Evolutionary conservation across 768 basidiomycete species (phyloP), one percentile per base, ranked within the genome.

Genomic region (Lentinula sp.): DNA sequence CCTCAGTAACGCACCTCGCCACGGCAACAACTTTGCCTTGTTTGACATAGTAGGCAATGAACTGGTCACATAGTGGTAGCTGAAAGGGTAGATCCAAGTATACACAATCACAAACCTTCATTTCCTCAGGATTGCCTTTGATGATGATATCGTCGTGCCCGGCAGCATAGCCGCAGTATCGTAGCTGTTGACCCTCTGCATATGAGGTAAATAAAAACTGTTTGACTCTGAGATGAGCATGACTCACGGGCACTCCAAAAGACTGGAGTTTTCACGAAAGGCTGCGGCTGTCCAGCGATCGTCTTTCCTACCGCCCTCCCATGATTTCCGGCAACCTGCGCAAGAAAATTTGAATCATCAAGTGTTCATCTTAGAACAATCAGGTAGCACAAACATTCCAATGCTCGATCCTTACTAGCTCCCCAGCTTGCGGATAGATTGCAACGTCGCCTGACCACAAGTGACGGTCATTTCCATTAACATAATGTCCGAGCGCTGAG

Each of bases 221-320:
- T 52, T 32, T 33, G 1, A 4, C n/a, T 18, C 13, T 33, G 60
- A 18, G 43, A 58, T n/a, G 37, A 12, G 45, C 58, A 20, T 57
- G 42, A 82, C 88, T 59, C 68, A 90, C 89, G 89, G 20, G 91
- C 90, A 69, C 90, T 92, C 94, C 94, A 95, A 76, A 95, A 95
- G 41, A 93, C 75, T 0, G 93, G 92, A 10, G 91, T 76, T 74
- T 93, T 94, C 51, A 78, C 79, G 72, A 88, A 93, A n/a, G 87
- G 83, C 63, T 85, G 82, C 36, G 76, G 77, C 61, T 73, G 79
- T 52, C 79, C 86, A 57, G 87, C 79, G 65, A 96, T 92, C 8
- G 81, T 87, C 69, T 85, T 84, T 0, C 89, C 94, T n/a, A 90
- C 87, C 15, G 88, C 85, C 54, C 93, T 84, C 2, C 93, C 94